phyloP scores from a whole-genome alignment of 345 rosid genomes.

The Punica granatum region DNA sequence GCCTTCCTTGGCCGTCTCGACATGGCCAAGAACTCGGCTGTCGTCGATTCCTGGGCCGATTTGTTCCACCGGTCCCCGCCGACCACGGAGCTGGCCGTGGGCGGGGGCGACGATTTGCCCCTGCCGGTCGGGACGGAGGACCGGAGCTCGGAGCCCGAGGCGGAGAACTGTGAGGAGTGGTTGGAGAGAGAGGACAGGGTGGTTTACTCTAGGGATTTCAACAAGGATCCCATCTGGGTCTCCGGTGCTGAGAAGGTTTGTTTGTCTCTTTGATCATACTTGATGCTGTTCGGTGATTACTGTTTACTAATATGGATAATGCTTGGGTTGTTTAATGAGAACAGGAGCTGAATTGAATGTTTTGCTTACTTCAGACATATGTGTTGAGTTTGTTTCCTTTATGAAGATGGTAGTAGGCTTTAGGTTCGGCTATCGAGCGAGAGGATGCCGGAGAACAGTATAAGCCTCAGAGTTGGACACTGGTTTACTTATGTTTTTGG shows the following conservation, averaged over 20 bases:
- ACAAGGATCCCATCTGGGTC: conserved; percentile 58
- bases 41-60: conserved; percentile 68
- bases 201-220: conserved; percentile 61
- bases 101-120: conserved; percentile 3
- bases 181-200: conserved; percentile 63
- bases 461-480: too few relatives aligned
- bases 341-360: not conserved
- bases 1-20: conserved; percentile 80
- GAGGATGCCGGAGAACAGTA: not conserved
- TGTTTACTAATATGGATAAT: too few relatives aligned
- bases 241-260: conserved; percentile 43
- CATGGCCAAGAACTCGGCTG: conserved; percentile 47
- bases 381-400: not conserved
- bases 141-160: conserved; percentile 16
- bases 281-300: not conserved
- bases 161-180: conserved; percentile 68
- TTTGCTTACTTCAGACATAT: not conserved
- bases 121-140: conserved; percentile 3
- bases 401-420: not conserved
- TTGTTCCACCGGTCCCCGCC: conserved; percentile 32
- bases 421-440: not conserved
- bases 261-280: not conserved
- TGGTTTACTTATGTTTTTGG: too few relatives aligned
- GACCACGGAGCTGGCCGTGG: conserved; percentile 7
- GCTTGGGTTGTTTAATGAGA: not conserved